A percentile compares a stretch with the other conserved stretches of the same genome.
Conservation (phyloP, 495 filamentous ascomycete genomes). For the Mytilinidion resinicola region DNA sequence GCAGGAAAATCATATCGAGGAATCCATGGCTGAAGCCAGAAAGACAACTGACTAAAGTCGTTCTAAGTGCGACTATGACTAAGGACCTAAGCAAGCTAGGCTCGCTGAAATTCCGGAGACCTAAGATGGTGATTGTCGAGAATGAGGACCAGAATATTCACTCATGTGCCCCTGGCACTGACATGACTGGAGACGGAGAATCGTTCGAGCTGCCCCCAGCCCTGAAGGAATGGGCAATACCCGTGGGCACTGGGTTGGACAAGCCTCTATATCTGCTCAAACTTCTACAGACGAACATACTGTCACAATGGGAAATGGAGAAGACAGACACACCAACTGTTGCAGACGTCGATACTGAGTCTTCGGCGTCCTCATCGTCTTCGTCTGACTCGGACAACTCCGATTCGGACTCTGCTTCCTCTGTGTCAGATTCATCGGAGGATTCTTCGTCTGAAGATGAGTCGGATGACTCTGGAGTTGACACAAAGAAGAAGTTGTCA, state of each 20-base stretch:
- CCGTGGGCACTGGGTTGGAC: constrained; percentile 64
- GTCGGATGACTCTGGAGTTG: neutral
- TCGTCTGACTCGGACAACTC: constrained; percentile 25
- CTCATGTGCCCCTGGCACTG: constrained; percentile 18
- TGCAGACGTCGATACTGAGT: constrained; percentile 35
- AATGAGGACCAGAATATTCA: constrained; percentile 37
- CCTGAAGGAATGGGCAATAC: constrained; percentile 65
- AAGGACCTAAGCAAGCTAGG: constrained; percentile 74
- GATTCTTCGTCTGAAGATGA: neutral
- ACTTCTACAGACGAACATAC: constrained; percentile 43
- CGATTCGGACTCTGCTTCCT: constrained; percentile 30
- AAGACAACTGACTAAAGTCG: constrained; percentile 57
- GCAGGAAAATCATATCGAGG: constrained; percentile 41
- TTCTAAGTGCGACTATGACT: constrained; percentile 92
- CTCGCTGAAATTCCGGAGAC: constrained; percentile 63
- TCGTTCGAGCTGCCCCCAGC: constrained; percentile 58
- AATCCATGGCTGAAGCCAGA: constrained; percentile 44
- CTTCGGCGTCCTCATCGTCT: constrained; percentile 2
- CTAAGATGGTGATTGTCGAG: constrained; percentile 68
- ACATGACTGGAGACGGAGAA: constrained; percentile 27
- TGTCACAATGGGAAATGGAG: neutral
- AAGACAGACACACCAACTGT: constrained; percentile 30
- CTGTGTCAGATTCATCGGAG: neutral
- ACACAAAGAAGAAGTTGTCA: neutral
- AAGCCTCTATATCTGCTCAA: constrained; percentile 77